Conservation (phyloP, 331 rosid genomes). For the Saraca asoca region DNA sequence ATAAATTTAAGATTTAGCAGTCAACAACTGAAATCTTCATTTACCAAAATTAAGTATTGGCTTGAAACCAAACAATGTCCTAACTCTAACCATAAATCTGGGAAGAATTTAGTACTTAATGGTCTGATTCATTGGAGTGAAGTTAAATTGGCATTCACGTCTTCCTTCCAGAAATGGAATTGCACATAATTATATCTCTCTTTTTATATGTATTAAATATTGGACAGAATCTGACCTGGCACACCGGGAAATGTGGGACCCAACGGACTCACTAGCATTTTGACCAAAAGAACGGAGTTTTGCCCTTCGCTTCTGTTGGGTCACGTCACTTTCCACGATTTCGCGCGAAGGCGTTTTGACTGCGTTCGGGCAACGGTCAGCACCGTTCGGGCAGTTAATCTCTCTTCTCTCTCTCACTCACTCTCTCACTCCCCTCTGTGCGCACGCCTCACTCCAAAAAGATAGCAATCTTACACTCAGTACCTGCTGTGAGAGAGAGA, state of each 20-base stretch:
- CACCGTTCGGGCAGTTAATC: slow-evolving; percentile 78
- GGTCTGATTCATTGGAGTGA: neutral
- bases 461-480: slow-evolving; percentile 57
- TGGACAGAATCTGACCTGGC: slow-evolving; percentile 47
- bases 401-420: slow-evolving; percentile 6
- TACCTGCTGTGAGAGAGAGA: slow-evolving; percentile 34
- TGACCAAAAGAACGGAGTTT: slow-evolving; percentile 69
- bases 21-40: slow-evolving; percentile 26
- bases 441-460: slow-evolving; percentile 68
- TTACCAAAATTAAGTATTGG: slow-evolving; percentile 3
- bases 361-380: slow-evolving; percentile 84
- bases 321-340: slow-evolving; percentile 88
- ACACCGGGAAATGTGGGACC: slow-evolving; percentile 41
- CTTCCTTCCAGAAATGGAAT: neutral
- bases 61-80: neutral
- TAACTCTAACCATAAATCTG: too few species aligned
- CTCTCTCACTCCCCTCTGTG: slow-evolving; percentile 32
- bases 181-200: neutral
- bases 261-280: slow-evolving; percentile 47
- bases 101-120: too few species aligned
- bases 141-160: neutral
- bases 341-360: slow-evolving; percentile 77
- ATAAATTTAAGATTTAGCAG: too few species aligned
- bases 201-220: slow-evolving; percentile 5
- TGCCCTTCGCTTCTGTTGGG: slow-evolving; percentile 31